Evolutionary conservation across 805 yeast genomes (phyloP).

Genomic region (Clavispora phyllophila): DNA sequence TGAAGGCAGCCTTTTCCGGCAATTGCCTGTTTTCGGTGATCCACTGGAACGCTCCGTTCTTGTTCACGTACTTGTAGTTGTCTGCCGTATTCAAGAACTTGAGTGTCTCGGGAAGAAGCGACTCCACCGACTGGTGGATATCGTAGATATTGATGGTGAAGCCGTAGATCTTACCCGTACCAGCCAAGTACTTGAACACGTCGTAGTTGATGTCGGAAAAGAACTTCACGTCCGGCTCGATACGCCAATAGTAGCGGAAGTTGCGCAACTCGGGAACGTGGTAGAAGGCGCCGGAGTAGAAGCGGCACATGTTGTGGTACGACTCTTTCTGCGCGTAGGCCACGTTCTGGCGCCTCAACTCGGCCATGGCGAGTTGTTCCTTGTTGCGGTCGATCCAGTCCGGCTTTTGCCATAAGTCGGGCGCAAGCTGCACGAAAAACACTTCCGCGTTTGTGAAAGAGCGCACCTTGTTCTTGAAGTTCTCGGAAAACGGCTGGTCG

Average conservation of each 20-base stretch:
- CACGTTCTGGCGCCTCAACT: conserved; percentile 38
- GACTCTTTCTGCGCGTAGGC: conserved; percentile 60
- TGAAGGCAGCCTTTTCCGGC: conserved; percentile 36
- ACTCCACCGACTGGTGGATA: conserved; percentile 54
- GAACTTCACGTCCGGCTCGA: conserved; percentile 70
- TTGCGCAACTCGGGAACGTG: conserved; percentile 57
- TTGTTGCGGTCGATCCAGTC: conserved; percentile 42
- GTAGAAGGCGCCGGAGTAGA: conserved; percentile 61
- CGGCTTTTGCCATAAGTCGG: conserved; percentile 57
- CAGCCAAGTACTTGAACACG: conserved; percentile 68
- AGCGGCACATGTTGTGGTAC: conserved; percentile 84
- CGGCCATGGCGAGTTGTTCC: conserved; percentile 37
- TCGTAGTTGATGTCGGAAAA: conserved; percentile 71
- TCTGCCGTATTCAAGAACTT: conserved; percentile 54
- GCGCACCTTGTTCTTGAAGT: conserved; percentile 45
- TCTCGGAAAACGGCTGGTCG: conserved; percentile 58
- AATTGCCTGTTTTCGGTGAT: conserved; percentile 47
- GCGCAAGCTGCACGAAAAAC: conserved; percentile 38
- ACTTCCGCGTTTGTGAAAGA: conserved; percentile 27
- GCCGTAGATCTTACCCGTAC: conserved; percentile 66
- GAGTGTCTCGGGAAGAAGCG: conserved; percentile 68
- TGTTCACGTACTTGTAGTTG: conserved; percentile 47
- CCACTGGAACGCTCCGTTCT: conserved; percentile 49
- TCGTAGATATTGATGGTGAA: conserved; percentile 68
- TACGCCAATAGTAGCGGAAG: conserved; percentile 72